phyloP scores from a whole-genome alignment of 345 rosid genomes.

The Pistacia atlantica region DNA sequence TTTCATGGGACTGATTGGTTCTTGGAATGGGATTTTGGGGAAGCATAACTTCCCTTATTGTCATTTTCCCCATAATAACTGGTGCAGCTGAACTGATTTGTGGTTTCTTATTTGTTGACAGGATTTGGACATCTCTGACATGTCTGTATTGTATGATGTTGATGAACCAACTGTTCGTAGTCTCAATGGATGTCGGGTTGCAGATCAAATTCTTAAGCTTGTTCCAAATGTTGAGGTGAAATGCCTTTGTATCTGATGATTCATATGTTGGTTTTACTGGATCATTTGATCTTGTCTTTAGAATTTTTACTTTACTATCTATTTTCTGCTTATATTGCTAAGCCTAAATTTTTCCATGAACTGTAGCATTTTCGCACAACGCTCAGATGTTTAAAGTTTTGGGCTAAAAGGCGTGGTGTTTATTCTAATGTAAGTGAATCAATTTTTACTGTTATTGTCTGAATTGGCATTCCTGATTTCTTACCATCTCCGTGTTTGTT shows the following conservation, averaged over 20 bases:
- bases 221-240: slow-evolving; percentile 71
- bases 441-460: background rate
- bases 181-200: slow-evolving; percentile 82
- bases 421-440: slow-evolving; percentile 60
- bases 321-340: slow-evolving; percentile 2
- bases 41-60: background rate
- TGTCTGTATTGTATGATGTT: slow-evolving; percentile 48
- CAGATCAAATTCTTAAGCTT: slow-evolving; percentile 68
- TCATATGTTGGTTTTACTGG: background rate
- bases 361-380: slow-evolving; percentile 63
- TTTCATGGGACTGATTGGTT: background rate
- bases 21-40: slow-evolving; percentile 1
- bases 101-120: slow-evolving; percentile 25
- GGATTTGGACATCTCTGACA: slow-evolving; percentile 65
- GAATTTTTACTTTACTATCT: slow-evolving; percentile 1
- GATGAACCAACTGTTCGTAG: slow-evolving; percentile 72
- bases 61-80: background rate
- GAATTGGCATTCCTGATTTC: background rate
- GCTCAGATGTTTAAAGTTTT: slow-evolving; percentile 63
- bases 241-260: background rate
- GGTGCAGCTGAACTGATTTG: background rate
- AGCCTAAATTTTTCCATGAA: slow-evolving; percentile 4
- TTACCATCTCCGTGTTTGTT: background rate
- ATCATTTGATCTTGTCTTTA: background rate
- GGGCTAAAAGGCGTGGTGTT: slow-evolving; percentile 78